These are phyloP conservation scores for Vitis vinifera DNA, from an alignment of 164 flowering plant species.

Conservation along the genomic window DNA sequence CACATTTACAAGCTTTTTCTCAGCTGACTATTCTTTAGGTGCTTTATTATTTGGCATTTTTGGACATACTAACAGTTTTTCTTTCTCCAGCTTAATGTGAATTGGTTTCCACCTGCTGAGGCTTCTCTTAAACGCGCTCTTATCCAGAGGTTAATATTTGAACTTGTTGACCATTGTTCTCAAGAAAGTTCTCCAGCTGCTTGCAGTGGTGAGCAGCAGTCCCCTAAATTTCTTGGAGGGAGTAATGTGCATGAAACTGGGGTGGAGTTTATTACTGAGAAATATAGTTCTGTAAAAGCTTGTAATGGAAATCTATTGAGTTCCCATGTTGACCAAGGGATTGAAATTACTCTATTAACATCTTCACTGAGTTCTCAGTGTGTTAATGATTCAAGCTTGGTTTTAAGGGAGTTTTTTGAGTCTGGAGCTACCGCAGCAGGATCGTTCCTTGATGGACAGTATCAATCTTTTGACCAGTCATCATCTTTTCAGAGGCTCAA, in stretches of 20 bases:
- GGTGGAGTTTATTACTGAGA: slow-evolving; percentile 35
- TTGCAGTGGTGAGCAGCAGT: slow-evolving; percentile 27
- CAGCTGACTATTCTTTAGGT: background rate
- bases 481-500: slow-evolving; percentile 31
- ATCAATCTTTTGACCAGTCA: slow-evolving; percentile 33
- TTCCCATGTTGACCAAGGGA: slow-evolving; percentile 33
- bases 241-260: slow-evolving; percentile 30
- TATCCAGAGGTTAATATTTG: slow-evolving; percentile 62
- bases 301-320: slow-evolving; percentile 26
- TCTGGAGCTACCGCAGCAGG: slow-evolving; percentile 35
- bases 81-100: slow-evolving; percentile 55
- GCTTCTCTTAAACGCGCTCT: slow-evolving; percentile 74
- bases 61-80: background rate
- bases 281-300: slow-evolving; percentile 16
- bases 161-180: slow-evolving; percentile 41
- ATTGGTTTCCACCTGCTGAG: slow-evolving; percentile 89
- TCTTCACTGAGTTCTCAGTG: slow-evolving; percentile 33
- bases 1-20: too few species aligned
- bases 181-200: slow-evolving; percentile 28
- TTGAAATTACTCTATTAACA: slow-evolving; percentile 46
- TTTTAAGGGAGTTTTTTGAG: slow-evolving; percentile 49
- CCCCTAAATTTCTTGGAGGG: slow-evolving; percentile 20
- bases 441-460: slow-evolving; percentile 36
- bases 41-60: background rate
- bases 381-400: slow-evolving; percentile 42